These are phyloP conservation scores for Fusarium burgessii DNA, from an alignment of 2,329 filamentous ascomycete species.

Conservation along the genomic window DNA sequence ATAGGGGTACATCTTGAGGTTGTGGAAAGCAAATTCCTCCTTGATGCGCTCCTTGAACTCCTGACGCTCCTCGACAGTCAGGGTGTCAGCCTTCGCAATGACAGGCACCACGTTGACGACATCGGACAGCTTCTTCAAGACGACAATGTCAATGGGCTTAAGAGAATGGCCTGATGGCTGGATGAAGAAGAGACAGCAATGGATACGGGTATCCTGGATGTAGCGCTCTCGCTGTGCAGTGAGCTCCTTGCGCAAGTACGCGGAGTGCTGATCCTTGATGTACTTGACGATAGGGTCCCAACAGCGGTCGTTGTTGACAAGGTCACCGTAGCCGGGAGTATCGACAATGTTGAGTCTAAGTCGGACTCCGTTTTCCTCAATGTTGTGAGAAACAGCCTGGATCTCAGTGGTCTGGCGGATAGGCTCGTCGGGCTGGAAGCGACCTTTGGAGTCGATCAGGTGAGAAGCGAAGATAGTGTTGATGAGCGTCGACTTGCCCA, in stretches of 20 bases:
- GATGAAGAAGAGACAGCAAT: slow-evolving; percentile 99
- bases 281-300: slow-evolving; percentile 99
- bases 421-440: slow-evolving; percentile 89
- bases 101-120: slow-evolving; percentile 99
- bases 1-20: slow-evolving; percentile 99
- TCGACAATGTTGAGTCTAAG: slow-evolving; percentile 98
- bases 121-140: slow-evolving; percentile 99
- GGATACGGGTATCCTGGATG: slow-evolving; percentile 98
- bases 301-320: slow-evolving; percentile 99
- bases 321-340: slow-evolving; percentile 96
- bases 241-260: slow-evolving; percentile 98
- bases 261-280: slow-evolving; percentile 99
- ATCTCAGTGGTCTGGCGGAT: slow-evolving; percentile 98
- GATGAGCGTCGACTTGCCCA: slow-evolving; percentile 98
- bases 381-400: slow-evolving; percentile 96
- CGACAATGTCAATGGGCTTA: slow-evolving; percentile 99
- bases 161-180: slow-evolving; percentile 97
- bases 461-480: slow-evolving; percentile 99
- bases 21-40: slow-evolving; percentile 99
- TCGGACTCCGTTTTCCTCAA: slow-evolving; percentile 99
- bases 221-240: slow-evolving; percentile 99
- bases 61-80: slow-evolving; percentile 94
- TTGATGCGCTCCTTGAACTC: slow-evolving; percentile 99
- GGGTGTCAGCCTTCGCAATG: slow-evolving; percentile 96
- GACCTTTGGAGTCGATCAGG: slow-evolving; percentile 98